Conservation (phyloP, 208 protist genomes). For the Crithidia sp. region DNA sequence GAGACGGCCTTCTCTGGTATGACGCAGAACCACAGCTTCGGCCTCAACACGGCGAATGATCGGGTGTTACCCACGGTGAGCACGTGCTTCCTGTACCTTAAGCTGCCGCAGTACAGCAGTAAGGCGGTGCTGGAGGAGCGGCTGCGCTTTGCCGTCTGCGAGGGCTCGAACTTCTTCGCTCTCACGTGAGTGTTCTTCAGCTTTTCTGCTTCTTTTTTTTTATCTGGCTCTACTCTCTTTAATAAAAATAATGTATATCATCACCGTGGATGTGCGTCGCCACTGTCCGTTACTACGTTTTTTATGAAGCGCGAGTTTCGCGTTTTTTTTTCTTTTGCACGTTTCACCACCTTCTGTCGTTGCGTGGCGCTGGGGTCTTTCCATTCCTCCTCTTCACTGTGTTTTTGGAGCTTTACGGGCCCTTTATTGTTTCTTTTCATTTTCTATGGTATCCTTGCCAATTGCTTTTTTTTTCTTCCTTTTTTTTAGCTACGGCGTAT, state of each 20-base stretch:
- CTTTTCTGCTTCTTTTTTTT: constrained; percentile 18
- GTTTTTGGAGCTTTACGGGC: too few relatives aligned
- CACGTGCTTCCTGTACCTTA: constrained; percentile 96
- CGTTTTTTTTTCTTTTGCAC: too few relatives aligned
- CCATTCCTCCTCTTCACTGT: too few relatives aligned
- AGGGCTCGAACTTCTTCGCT: constrained; percentile 75
- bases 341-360: too few relatives aligned
- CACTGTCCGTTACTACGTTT: too few relatives aligned
- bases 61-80: constrained; percentile 92
- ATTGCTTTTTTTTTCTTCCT: too few relatives aligned
- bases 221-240: constrained; percentile 2
- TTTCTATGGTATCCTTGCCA: too few relatives aligned
- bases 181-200: constrained; percentile 38
- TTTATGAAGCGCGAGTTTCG: too few relatives aligned
- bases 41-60: constrained; percentile 11
- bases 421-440: too few relatives aligned
- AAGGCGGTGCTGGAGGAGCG: constrained; percentile 69
- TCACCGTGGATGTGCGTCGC: too few relatives aligned
- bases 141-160: constrained; percentile 69
- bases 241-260: neutral
- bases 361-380: too few relatives aligned
- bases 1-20: neutral
- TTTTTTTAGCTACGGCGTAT: too few relatives aligned
- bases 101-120: constrained; percentile 93
- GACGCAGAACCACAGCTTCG: constrained; percentile 13